Evolutionary conservation across 2,329 filamentous ascomycete genomes (phyloP).

Genomic region (Beauveria australis): DNA sequence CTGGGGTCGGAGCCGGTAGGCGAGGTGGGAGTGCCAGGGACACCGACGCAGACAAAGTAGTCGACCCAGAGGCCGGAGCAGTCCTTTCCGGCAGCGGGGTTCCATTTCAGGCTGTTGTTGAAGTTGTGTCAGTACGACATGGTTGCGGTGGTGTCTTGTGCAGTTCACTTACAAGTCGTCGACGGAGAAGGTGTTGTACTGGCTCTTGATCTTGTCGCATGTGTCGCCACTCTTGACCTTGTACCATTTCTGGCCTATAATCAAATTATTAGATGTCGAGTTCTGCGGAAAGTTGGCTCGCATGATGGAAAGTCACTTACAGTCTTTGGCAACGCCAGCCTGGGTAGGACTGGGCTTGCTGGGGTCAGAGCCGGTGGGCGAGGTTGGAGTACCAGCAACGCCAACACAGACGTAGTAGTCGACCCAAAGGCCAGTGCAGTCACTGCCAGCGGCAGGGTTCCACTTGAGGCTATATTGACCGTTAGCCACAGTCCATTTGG

Average conservation of each 20-base stretch:
- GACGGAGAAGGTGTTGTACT: conserved; percentile 17
- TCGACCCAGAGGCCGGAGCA: conserved; percentile 12
- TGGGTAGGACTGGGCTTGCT: conserved; percentile 10
- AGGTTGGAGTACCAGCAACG: background rate
- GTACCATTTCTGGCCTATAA: conserved; percentile 6
- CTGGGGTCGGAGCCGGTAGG: conserved; percentile 4
- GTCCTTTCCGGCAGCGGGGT: conserved; percentile 9
- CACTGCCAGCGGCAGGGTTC: conserved; percentile 11
- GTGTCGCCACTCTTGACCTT: conserved; percentile 12
- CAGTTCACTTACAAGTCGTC: conserved; percentile 8
- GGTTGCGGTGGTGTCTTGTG: background rate
- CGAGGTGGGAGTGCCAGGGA: conserved; percentile 1
- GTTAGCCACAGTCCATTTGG: background rate
- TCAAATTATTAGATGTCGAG: background rate
- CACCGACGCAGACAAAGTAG: conserved; percentile 21
- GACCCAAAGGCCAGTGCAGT: conserved; percentile 13
- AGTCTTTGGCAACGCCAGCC: background rate
- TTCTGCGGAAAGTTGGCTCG: background rate
- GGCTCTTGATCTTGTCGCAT: conserved; percentile 11
- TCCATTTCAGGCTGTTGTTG: conserved; percentile 21
- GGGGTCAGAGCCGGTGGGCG: conserved; percentile 1
- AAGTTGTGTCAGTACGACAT: background rate
- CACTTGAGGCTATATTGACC: conserved; percentile 20
- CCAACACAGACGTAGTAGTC: conserved; percentile 21
- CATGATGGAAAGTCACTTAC: background rate